A percentile compares a stretch with the other conserved stretches of the same genome.
Conservation (phyloP, 257 asterid genomes). For the Ehretia macrophylla region DNA sequence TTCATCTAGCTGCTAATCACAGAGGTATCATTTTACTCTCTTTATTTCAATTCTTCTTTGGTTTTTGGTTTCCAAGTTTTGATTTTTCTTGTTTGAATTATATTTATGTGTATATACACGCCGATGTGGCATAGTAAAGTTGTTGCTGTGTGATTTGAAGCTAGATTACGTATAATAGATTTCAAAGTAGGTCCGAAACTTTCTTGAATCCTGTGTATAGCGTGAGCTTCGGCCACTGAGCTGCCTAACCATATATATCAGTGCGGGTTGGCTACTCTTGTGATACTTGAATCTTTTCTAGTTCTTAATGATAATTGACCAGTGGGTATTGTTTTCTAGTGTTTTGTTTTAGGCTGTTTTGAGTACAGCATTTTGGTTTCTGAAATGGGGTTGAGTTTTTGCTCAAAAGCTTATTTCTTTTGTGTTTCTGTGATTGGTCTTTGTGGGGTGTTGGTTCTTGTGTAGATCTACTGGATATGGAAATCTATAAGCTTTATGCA, state of each 20-base stretch:
- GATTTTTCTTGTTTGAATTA: slow-evolving; percentile 2
- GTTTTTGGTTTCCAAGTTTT: background rate
- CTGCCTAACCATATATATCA: no score
- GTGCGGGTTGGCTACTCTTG: no score
- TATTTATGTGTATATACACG: no score
- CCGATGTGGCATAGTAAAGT: no score
- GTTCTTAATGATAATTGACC: background rate
- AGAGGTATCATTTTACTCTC: slow-evolving; percentile 5
- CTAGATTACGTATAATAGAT: no score
- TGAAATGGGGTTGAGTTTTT: background rate
- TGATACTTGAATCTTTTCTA: slow-evolving; percentile 11
- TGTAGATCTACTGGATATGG: background rate
- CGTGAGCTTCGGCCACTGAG: no score
- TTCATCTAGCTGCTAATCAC: background rate
- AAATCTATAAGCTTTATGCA: no score
- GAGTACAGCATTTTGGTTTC: background rate
- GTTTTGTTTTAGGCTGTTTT: slow-evolving; percentile 2
- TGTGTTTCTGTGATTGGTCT: background rate
- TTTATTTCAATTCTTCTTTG: background rate
- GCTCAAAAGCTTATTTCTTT: background rate
- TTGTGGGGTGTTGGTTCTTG: no score
- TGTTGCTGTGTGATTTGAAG: no score
- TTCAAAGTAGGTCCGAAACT: no score
- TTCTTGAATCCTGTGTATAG: no score
- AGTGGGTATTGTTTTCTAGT: no score